Evolutionary conservation across 2,329 filamentous ascomycete species (phyloP), one percentile per base, ranked within the genome.

Genomic region (Dryadomyces quercus-mongolicae): DNA sequence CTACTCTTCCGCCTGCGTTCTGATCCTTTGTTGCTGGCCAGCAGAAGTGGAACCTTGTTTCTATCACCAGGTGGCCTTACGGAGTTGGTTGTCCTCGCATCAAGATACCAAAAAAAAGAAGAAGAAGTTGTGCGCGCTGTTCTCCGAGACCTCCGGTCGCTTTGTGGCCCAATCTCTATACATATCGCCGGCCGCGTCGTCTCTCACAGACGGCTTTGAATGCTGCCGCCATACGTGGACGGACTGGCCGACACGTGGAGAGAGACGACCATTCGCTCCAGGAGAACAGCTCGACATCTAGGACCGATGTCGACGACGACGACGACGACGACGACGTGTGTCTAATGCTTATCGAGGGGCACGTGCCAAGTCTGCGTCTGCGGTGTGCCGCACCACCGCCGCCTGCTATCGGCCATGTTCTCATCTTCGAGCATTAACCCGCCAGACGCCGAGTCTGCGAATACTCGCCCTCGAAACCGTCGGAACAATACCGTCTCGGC

Each of bases 401-500:
- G 61, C 61, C 56, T 57, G 55, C 36, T 34, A 15, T 15, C 67
- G 57, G 66, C 68, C 59, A 68, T 72, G 64, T 69, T 57, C 53
- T 57, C 73, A 55, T 74, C 76, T 54, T 77, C 75, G 45, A 69
- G 70, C 49, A 63, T 74, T 53, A 67, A 69, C 52, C 66, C 73
- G 45, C 64, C 70, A 59, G 70, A 72, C 59, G 64, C 70, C 57
- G 69, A 71, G 55, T 62, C 71, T 25, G 61, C 63, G 55, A 66
- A 68, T 25, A 60, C 72, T 54, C 74, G 77, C 25, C 72, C 76
- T 53, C 75, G 78, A 56, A 78, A 77, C 58, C 73, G 77, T 54
- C 75, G 72, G 49, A 67, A 69, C 36, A 66, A 56, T 42, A 49
- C 25, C 31, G 42, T 68, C 65, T 56, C 60, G 64, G 18, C 63